These are phyloP conservation scores for Quercus mongolica DNA, from an alignment of 306 rosid genomes.

Conservation along the genomic window DNA sequence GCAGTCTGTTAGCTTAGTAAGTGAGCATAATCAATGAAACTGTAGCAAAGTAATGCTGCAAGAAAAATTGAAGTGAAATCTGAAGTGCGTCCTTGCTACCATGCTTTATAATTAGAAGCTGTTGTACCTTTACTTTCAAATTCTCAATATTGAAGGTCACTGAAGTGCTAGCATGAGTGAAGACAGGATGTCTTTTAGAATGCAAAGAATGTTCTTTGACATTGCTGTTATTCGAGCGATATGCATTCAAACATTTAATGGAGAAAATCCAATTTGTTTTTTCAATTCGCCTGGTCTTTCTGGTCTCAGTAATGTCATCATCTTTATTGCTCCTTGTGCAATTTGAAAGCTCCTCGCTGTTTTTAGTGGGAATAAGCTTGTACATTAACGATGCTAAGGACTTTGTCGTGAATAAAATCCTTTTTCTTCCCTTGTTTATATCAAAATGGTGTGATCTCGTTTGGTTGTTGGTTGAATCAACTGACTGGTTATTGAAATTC, in stretches of 20 bases:
- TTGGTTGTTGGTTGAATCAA: conserved; percentile 26
- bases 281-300: background rate
- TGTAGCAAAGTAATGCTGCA: background rate
- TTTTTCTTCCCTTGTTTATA: conserved; percentile 10
- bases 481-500: background rate
- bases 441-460: conserved; percentile 14
- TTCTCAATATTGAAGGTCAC: conserved; percentile 28
- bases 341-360: conserved; percentile 12
- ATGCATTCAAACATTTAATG: background rate
- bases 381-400: conserved; percentile 19
- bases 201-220: conserved; percentile 13
- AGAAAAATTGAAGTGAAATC: background rate
- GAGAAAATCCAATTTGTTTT: conserved; percentile 1
- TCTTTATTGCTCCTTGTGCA: conserved; percentile 18
- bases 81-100: background rate
- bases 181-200: conserved; percentile 11
- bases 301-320: background rate
- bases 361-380: conserved; percentile 26
- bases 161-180: conserved; percentile 19
- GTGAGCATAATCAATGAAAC: conserved; percentile 2
- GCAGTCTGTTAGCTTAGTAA: conserved; percentile 23
- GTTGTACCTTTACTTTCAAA: conserved; percentile 32
- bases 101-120: background rate
- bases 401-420: conserved; percentile 20
- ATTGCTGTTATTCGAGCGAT: background rate